Evolutionary conservation across 352 stramenopile genomes (phyloP).

Genomic region (Phytophthora fragariaefolia): DNA sequence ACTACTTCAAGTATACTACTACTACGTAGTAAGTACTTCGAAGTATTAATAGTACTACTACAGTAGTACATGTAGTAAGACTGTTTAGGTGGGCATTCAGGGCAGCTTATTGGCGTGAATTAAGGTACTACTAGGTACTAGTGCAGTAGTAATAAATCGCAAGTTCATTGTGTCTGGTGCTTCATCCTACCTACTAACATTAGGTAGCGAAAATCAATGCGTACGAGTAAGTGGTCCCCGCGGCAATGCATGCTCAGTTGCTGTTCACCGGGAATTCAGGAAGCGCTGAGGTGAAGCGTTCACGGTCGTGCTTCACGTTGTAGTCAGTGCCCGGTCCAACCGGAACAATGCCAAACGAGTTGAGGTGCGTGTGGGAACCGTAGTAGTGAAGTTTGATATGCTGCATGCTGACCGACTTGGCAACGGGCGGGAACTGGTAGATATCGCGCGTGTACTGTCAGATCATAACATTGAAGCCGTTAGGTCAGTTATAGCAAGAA

Average conservation of each 20-base stretch:
- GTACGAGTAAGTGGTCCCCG: slow-evolving; percentile 2
- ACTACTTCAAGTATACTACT: no score
- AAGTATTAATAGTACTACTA: no score
- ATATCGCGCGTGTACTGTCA: slow-evolving; percentile 83
- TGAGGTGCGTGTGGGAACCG: slow-evolving; percentile 93
- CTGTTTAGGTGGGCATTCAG: no score
- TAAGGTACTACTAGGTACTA: no score
- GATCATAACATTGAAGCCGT: slow-evolving; percentile 1
- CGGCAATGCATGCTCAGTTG: slow-evolving; percentile 11
- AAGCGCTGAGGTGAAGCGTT: slow-evolving; percentile 55
- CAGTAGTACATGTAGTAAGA: no score
- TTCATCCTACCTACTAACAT: no score
- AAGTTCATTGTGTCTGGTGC: slow-evolving; percentile 10
- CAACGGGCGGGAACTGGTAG: slow-evolving; percentile 93
- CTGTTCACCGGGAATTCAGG: slow-evolving; percentile 38
- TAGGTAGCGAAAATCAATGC: slow-evolving; percentile 12
- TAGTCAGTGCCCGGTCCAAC: slow-evolving; percentile 69
- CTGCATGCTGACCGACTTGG: slow-evolving; percentile 93
- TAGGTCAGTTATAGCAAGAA: slow-evolving; percentile 2
- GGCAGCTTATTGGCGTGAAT: no score
- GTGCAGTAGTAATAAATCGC: neutral
- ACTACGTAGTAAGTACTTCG: no score
- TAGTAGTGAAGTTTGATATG: slow-evolving; percentile 99
- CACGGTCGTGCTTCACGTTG: slow-evolving; percentile 68
- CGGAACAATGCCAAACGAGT: slow-evolving; percentile 94